phyloP scores from a whole-genome alignment of 164 flowering plant species.

The Umbilicus rupestris region DNA sequence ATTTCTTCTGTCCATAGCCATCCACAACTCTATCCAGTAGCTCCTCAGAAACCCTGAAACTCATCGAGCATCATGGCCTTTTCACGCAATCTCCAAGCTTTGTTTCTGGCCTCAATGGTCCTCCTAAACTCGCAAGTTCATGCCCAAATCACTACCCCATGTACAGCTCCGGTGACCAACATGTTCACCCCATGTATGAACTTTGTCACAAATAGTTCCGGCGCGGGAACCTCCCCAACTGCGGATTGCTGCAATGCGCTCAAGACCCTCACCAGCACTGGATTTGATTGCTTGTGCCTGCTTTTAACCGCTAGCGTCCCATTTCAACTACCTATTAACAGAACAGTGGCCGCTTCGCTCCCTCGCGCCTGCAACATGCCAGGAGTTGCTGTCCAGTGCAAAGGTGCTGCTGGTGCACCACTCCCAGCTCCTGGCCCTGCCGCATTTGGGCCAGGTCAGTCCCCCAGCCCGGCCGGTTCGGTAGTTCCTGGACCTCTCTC shows the following conservation, averaged over 20 bases:
- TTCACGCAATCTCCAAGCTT: conserved; percentile 1
- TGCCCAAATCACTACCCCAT: conserved; percentile 43
- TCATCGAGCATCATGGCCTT: conserved; percentile 10
- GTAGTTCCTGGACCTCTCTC: conserved; percentile 29
- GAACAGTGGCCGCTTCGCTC: conserved; percentile 50
- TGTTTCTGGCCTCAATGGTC: conserved; percentile 17
- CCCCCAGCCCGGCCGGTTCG: conserved; percentile 28
- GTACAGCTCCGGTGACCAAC: conserved; percentile 45
- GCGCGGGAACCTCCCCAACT: conserved; percentile 45
- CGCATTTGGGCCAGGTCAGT: conserved; percentile 18
- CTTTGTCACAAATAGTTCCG: conserved; percentile 40
- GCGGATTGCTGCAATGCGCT: conserved; percentile 57
- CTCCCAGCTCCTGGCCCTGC: conserved; percentile 7
- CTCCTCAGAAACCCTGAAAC: neutral
- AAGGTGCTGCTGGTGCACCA: conserved; percentile 28
- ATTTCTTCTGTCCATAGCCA: neutral
- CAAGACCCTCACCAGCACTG: conserved; percentile 26
- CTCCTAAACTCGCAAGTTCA: conserved; percentile 21
- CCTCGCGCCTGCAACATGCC: conserved; percentile 72
- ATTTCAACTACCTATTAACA: conserved; percentile 54
- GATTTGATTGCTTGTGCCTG: conserved; percentile 61
- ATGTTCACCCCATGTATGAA: conserved; percentile 65
- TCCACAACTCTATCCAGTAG: neutral
- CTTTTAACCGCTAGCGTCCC: conserved; percentile 57
- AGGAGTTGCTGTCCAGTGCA: conserved; percentile 66